These are phyloP conservation scores for Stropharia rugosoannulata DNA, from an alignment of 768 basidiomycete species.

Conservation along the genomic window DNA sequence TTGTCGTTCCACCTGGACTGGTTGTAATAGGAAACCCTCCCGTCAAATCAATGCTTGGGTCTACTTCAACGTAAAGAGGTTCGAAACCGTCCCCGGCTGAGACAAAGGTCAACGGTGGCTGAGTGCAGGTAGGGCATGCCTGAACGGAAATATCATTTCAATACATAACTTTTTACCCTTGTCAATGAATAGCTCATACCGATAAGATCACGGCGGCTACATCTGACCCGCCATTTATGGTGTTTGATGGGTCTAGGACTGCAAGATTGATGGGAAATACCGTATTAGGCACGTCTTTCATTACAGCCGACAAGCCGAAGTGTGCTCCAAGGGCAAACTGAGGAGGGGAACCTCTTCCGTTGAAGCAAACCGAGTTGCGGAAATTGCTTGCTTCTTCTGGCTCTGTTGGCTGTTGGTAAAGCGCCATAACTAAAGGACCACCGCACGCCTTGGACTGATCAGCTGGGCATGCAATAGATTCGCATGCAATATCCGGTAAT, in stretches of 20 bases:
- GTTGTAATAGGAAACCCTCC: neutral
- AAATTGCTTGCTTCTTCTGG: neutral
- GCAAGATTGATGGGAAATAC: conserved; percentile 6
- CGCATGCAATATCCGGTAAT: conserved; percentile 13
- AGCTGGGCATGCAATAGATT: conserved; percentile 8
- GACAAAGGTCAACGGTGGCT: neutral
- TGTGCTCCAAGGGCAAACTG: neutral
- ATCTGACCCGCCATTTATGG: neutral
- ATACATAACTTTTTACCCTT: neutral
- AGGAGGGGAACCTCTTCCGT: neutral
- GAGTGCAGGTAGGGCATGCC: neutral
- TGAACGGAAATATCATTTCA: neutral
- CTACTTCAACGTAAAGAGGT: neutral
- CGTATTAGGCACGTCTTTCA: conserved; percentile 3
- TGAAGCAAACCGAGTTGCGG: neutral
- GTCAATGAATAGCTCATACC: neutral
- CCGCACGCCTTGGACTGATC: conserved; percentile 10
- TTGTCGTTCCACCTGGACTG: neutral
- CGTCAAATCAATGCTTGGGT: neutral
- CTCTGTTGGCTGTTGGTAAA: conserved; percentile 7
- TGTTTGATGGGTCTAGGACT: neutral
- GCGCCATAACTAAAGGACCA: conserved; percentile 2
- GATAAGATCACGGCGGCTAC: neutral
- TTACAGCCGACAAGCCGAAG: conserved; percentile 3
- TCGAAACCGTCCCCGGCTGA: neutral